phyloP scores from a whole-genome alignment of 2,329 filamentous ascomycete genomes.

The Alternaria angustiovoidea region DNA sequence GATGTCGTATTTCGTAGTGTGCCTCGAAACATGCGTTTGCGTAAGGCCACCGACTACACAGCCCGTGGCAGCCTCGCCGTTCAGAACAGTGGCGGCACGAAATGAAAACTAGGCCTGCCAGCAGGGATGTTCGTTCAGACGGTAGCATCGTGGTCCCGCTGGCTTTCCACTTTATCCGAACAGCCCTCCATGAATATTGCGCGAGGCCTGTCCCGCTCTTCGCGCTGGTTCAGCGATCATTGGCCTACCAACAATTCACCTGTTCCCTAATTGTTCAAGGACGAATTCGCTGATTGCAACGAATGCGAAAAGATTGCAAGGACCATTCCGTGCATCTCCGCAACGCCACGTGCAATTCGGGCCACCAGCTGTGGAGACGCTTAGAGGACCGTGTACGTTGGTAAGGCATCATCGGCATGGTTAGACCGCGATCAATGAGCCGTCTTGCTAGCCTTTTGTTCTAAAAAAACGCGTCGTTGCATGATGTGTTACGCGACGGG shows the following conservation, averaged over 20 bases:
- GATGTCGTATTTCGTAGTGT: background rate
- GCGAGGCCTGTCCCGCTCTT: background rate
- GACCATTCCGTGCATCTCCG: constrained; percentile 1
- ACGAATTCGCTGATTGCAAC: background rate
- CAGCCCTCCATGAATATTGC: background rate
- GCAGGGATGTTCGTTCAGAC: background rate
- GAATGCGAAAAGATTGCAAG: background rate
- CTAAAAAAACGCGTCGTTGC: background rate
- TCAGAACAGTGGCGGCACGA: background rate
- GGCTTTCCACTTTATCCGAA: background rate
- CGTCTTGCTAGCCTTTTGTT: background rate
- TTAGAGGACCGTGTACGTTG: background rate
- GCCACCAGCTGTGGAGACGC: background rate
- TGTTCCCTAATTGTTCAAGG: background rate
- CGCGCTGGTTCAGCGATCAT: background rate
- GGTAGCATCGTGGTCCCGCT: background rate
- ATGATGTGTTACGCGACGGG: constrained; percentile 3
- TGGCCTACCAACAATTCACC: too few relatives aligned
- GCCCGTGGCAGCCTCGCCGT: constrained; percentile 3
- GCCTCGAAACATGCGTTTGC: background rate
- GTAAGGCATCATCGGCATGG: background rate
- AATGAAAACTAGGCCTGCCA: background rate
- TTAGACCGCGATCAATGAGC: background rate
- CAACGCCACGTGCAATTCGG: background rate
- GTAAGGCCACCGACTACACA: background rate